phyloP scores from a whole-genome alignment of 345 rosid species.

The Odontarrhena argentea region DNA sequence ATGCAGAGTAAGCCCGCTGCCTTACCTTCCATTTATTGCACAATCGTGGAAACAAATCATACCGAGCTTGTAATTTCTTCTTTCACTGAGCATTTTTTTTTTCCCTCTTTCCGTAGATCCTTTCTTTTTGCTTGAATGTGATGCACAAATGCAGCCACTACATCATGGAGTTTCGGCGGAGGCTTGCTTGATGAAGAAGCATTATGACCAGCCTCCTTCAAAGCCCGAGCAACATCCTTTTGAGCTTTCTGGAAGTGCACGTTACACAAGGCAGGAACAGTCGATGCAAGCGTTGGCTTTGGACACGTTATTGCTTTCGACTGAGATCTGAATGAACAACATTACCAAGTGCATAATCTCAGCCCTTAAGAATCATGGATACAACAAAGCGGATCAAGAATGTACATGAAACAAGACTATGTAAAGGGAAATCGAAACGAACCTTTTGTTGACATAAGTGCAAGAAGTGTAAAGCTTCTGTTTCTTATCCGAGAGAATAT shows the following conservation, averaged over 20 bases:
- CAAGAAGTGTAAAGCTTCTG: constrained; percentile 95
- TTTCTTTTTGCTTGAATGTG: constrained; percentile 79
- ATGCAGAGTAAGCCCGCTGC: neutral
- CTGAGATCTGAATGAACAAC: constrained; percentile 52
- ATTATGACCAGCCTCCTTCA: constrained; percentile 75
- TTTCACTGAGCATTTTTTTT: constrained; percentile 37
- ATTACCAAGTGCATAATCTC: neutral
- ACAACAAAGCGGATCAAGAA: neutral
- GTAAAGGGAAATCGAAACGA: neutral
- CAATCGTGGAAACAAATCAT: constrained; percentile 9
- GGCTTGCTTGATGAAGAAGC: constrained; percentile 60
- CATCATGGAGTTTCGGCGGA: constrained; percentile 72
- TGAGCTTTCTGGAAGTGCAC: constrained; percentile 76
- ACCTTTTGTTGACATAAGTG: constrained; percentile 77
- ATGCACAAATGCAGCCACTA: constrained; percentile 66
- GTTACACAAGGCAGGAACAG: constrained; percentile 58
- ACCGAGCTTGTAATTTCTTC: constrained; percentile 46
- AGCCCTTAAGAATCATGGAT: neutral
- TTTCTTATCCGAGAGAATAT: constrained; percentile 79
- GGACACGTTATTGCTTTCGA: constrained; percentile 78
- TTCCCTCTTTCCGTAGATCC: constrained; percentile 40
- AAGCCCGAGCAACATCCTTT: constrained; percentile 62
- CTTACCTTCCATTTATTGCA: constrained; percentile 27
- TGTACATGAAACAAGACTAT: neutral
- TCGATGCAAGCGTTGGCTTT: constrained; percentile 68